phyloP scores from a whole-genome alignment of 192 early-diverging fungal species.

The Gorgonomyces haynaldii region DNA sequence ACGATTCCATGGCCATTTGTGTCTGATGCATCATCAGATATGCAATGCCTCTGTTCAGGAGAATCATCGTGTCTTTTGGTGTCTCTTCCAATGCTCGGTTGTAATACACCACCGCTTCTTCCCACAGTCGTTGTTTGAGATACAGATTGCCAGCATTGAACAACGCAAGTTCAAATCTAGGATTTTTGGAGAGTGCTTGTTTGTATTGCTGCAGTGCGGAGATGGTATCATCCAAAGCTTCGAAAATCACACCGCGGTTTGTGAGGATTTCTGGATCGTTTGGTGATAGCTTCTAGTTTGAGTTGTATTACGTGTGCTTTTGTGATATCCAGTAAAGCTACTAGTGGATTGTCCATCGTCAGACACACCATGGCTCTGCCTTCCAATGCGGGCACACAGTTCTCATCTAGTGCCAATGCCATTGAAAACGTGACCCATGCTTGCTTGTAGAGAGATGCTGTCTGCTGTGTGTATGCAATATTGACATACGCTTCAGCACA shows the following conservation, averaged over 20 bases:
- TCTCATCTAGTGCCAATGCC: constrained; percentile 28
- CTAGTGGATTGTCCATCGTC: constrained; percentile 30
- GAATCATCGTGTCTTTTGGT: constrained; percentile 16
- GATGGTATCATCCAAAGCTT: constrained; percentile 29
- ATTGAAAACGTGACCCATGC: constrained; percentile 35
- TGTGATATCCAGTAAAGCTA: constrained; percentile 36
- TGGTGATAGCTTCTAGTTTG: constrained; percentile 25
- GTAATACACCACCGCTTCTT: constrained; percentile 28
- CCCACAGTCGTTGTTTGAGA: constrained; percentile 34
- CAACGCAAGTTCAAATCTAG: constrained; percentile 31
- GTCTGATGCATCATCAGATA: constrained; percentile 22
- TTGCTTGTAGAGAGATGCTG: constrained; percentile 26
- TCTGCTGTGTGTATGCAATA: constrained; percentile 42
- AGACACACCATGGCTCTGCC: constrained; percentile 36
- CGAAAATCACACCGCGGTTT: constrained; percentile 37
- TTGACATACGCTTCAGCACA: constrained; percentile 38
- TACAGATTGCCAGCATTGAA: constrained; percentile 41
- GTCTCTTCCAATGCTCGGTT: constrained; percentile 24
- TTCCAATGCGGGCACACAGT: constrained; percentile 38
- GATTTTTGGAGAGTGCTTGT: constrained; percentile 37
- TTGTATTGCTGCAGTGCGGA: constrained; percentile 42
- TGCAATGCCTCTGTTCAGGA: constrained; percentile 39
- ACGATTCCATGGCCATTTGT: constrained; percentile 9
- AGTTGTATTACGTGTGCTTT: constrained; percentile 27
- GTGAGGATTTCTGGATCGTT: constrained; percentile 35